Evolutionary conservation across 2,329 filamentous ascomycete genomes (phyloP).

Genomic region (Chaetomium sp.): DNA sequence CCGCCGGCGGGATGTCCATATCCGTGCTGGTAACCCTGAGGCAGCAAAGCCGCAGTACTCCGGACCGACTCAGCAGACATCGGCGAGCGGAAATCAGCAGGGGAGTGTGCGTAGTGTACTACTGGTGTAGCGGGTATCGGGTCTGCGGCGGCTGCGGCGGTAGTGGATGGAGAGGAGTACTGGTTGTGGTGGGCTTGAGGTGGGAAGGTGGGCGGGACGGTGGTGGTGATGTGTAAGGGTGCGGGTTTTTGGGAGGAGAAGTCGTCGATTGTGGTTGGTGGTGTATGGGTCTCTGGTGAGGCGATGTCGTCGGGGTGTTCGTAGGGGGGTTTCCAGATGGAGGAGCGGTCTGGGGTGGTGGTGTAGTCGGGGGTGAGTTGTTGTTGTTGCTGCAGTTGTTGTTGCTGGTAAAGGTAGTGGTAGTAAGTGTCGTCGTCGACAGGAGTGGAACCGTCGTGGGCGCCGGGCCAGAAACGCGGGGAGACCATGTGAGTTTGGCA

Average conservation of each 20-base stretch:
- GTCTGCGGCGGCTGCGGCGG: conserved; percentile 4
- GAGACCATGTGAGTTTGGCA: conserved; percentile 42
- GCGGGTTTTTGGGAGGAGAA: conserved; percentile 10
- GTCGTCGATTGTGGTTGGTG: conserved; percentile 6
- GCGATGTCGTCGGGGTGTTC: conserved; percentile 5
- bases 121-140: neutral
- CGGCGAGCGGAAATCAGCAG: conserved; percentile 25
- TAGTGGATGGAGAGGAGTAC: conserved; percentile 24
- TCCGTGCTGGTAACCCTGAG: too few species aligned
- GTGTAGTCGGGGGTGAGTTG: conserved; percentile 9
- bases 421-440: conserved; percentile 8
- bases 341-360: conserved; percentile 11
- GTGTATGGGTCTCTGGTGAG: neutral
- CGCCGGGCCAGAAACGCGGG: conserved; percentile 32
- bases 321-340: conserved; percentile 18
- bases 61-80: conserved; percentile 1
- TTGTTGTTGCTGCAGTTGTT: too few species aligned
- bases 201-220: conserved; percentile 17
- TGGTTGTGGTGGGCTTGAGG: conserved; percentile 6
- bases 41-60: too few species aligned
- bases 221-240: conserved; percentile 24
- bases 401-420: too few species aligned
- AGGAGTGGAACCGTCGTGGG: conserved; percentile 18
- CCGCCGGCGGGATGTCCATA: too few species aligned
- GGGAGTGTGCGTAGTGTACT: conserved; percentile 21